Conservation (phyloP, 768 basidiomycete genomes). For the Mycena epipterygia region DNA sequence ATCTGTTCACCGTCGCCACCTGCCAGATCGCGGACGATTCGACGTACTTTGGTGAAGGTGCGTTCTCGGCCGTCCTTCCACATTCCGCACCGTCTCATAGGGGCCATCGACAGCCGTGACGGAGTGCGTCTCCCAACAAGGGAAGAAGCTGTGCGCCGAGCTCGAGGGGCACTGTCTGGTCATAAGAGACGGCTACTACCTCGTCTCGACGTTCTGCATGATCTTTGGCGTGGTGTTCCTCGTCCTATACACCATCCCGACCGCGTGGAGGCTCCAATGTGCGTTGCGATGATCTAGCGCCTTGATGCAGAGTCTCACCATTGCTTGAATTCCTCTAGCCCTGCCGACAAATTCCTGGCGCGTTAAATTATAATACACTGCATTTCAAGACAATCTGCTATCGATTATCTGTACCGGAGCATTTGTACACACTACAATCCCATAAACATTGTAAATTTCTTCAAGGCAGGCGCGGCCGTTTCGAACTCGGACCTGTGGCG, state of each 20-base stretch:
- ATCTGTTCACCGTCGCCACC: constrained; percentile 87
- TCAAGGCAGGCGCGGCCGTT: neutral
- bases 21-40: constrained; percentile 78
- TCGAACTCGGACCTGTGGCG: too few relatives aligned
- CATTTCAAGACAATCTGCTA: neutral
- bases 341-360: constrained; percentile 81
- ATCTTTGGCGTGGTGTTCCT: constrained; percentile 79
- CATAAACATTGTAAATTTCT: neutral
- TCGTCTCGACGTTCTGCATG: constrained; percentile 83
- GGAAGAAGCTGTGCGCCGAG: constrained; percentile 82
- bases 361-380: constrained; percentile 61
- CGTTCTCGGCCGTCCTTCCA: constrained; percentile 11
- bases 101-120: constrained; percentile 60
- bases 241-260: constrained; percentile 84
- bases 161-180: constrained; percentile 87
- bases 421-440: constrained; percentile 14
- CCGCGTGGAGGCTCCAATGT: constrained; percentile 90
- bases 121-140: constrained; percentile 94
- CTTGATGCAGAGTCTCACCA: neutral
- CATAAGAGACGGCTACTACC: constrained; percentile 92
- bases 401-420: constrained; percentile 1
- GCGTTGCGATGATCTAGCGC: constrained; percentile 45
- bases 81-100: constrained; percentile 12
- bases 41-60: constrained; percentile 70
- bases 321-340: constrained; percentile 55